phyloP scores from a whole-genome alignment of 495 filamentous ascomycete species.

The Viridothelium virens region DNA sequence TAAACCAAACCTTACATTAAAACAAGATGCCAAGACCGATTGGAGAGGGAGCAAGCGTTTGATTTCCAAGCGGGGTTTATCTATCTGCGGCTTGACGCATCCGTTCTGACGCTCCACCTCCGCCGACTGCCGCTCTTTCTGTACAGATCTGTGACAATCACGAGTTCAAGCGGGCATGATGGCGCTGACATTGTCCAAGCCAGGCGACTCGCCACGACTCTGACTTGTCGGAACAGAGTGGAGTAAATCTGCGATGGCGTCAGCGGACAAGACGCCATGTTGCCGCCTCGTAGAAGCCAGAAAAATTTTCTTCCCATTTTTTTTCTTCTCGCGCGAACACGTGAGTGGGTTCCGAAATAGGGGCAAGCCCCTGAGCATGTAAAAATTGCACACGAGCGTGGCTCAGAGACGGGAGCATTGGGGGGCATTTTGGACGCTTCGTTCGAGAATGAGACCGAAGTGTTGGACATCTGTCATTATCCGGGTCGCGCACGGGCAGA shows the following conservation, averaged over 20 bases:
- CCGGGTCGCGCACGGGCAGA: constrained; percentile 2
- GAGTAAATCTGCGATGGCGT: neutral
- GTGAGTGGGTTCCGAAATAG: neutral
- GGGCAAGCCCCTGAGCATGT: neutral
- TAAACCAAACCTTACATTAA: constrained; percentile 9
- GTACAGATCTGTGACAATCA: neutral
- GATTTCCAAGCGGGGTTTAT: constrained; percentile 9
- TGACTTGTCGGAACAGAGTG: neutral
- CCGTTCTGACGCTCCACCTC: neutral
- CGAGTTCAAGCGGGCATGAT: neutral
- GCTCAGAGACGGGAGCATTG: no score
- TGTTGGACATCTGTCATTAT: constrained; percentile 10
- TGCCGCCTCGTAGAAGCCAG: neutral
- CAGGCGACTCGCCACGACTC: neutral
- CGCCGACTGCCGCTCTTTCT: neutral
- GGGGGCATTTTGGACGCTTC: neutral
- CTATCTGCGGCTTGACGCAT: constrained; percentile 2
- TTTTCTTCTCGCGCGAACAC: neutral
- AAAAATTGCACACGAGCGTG: neutral
- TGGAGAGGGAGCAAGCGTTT: neutral
- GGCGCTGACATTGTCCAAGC: neutral
- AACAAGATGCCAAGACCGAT: neutral
- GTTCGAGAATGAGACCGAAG: constrained; percentile 6
- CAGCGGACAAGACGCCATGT: neutral
- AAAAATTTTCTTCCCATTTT: neutral